A percentile compares a stretch with the other conserved stretches of the same genome.
These are phyloP conservation scores for Ganoderma meredithae DNA, from an alignment of 1,284 basidiomycete genomes.

Conservation along the genomic window DNA sequence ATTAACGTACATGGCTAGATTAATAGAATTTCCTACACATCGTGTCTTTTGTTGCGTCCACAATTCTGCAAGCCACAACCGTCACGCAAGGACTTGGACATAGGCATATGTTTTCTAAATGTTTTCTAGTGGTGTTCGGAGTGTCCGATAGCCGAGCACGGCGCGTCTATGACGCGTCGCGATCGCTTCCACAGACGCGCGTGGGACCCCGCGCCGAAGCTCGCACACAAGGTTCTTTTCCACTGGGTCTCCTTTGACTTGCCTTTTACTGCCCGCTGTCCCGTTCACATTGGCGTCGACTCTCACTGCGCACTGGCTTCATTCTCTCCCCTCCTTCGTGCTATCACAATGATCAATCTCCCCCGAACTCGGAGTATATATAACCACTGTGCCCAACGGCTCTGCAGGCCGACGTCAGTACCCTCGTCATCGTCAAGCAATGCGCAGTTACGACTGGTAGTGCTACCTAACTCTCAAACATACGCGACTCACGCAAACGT, in stretches of 20 bases:
- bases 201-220: constrained; percentile 24
- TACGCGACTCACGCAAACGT: constrained; percentile 28
- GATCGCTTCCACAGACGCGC: constrained; percentile 12
- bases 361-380: constrained; percentile 19
- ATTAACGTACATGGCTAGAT: not conserved
- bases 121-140: too few species aligned
- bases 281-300: not conserved
- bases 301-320: not conserved
- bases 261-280: not conserved
- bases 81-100: not conserved
- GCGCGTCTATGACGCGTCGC: constrained; percentile 12
- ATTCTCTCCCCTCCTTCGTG: not conserved
- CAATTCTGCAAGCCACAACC: not conserved
- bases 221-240: too few species aligned
- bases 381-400: constrained; percentile 20
- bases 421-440: constrained; percentile 4
- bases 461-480: constrained; percentile 14
- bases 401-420: constrained; percentile 16
- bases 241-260: constrained; percentile 1
- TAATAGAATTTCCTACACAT: not conserved
- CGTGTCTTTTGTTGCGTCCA: not conserved
- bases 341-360: constrained; percentile 29
- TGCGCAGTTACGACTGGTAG: constrained; percentile 12
- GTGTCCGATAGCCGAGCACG: not conserved
- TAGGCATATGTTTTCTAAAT: not conserved